Evolutionary conservation across 1,139 yeast genomes (phyloP).

Genomic region (Kurtzmaniella quercitrusa): DNA sequence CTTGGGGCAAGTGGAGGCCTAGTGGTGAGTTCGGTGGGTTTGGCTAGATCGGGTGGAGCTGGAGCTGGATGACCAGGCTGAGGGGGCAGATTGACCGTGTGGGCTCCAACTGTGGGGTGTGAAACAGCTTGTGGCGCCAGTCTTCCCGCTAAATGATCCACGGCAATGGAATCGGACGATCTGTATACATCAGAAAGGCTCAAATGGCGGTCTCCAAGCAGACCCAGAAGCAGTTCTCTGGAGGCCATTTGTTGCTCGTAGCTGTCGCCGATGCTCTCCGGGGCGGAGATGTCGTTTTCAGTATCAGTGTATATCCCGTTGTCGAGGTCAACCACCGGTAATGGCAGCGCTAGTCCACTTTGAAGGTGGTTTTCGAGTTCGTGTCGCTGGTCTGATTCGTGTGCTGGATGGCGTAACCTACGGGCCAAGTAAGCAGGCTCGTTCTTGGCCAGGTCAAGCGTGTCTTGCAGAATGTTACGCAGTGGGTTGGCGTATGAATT

Average conservation of each 20-base stretch:
- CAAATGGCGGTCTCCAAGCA: background rate
- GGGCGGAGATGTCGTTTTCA: conserved; percentile 5
- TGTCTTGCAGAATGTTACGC: conserved; percentile 21
- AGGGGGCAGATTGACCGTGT: background rate
- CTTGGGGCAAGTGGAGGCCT: background rate
- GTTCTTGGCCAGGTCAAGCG: conserved; percentile 23
- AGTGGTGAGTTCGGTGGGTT: background rate
- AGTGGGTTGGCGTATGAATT: conserved; percentile 19
- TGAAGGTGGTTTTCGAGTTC: conserved; percentile 1
- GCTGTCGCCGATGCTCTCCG: conserved; percentile 10
- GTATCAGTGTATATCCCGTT: background rate
- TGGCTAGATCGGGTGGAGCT: too few species aligned
- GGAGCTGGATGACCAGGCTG: too few species aligned
- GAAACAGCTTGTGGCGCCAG: background rate
- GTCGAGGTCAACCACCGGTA: conserved; percentile 4
- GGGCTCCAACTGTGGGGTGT: background rate
- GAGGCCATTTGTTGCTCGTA: background rate
- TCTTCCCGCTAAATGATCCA: background rate
- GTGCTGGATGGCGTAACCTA: background rate
- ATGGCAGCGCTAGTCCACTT: conserved; percentile 7
- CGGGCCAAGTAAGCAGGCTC: conserved; percentile 8
- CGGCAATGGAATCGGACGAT: background rate
- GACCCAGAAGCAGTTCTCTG: background rate
- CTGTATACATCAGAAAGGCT: background rate
- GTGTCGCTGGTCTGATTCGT: background rate